These are phyloP conservation scores for Quercus engelmannii DNA, from an alignment of 306 rosid genomes.

Conservation along the genomic window DNA sequence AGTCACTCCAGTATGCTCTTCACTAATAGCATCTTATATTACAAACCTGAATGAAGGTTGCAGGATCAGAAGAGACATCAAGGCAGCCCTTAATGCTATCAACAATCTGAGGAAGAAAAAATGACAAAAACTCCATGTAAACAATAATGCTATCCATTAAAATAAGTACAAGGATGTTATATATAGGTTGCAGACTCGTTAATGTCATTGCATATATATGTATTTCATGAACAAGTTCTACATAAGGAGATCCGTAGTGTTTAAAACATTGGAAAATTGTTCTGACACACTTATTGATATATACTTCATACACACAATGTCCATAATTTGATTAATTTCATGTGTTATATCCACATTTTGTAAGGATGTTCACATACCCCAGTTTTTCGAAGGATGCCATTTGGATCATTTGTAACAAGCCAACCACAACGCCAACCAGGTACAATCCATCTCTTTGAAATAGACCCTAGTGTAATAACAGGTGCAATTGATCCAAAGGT, in stretches of 20 bases:
- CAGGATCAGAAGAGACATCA: slow-evolving; percentile 11
- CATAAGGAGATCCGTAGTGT: background rate
- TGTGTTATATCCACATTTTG: too few species aligned
- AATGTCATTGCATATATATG: background rate
- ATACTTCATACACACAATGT: too few species aligned
- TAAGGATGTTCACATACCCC: slow-evolving; percentile 23
- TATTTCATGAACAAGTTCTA: too few species aligned
- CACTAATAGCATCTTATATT: background rate
- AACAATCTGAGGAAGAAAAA: slow-evolving; percentile 4
- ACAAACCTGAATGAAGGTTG: slow-evolving; percentile 43
- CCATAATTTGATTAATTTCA: too few species aligned
- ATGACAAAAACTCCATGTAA: too few species aligned
- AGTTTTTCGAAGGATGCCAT: slow-evolving; percentile 20
- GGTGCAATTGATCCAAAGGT: slow-evolving; percentile 39
- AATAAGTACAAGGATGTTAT: too few species aligned
- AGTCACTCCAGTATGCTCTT: too few species aligned
- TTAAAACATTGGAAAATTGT: too few species aligned
- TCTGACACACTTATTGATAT: too few species aligned
- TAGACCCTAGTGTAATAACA: slow-evolving; percentile 45
- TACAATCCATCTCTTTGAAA: slow-evolving; percentile 42
- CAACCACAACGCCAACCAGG: slow-evolving; percentile 62
- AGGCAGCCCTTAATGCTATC: slow-evolving; percentile 10
- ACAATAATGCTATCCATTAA: background rate
- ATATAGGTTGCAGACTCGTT: background rate
- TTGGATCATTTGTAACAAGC: slow-evolving; percentile 37